Evolutionary conservation across 164 flowering plant genomes (phyloP).

Genomic region (Piper betle): DNA sequence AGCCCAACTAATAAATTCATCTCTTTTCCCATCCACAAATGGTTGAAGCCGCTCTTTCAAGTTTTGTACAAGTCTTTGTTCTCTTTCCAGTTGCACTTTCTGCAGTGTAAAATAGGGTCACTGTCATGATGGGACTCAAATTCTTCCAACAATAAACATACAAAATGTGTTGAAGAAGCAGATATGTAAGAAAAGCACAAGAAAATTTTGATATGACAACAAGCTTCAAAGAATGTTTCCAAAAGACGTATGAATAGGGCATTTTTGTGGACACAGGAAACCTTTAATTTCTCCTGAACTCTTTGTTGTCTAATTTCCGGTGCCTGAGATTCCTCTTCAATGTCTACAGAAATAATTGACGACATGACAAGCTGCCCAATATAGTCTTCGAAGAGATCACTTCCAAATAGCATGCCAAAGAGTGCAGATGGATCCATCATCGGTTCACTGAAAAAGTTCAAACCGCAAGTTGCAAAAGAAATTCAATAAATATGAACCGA

Average conservation of each 20-base stretch:
- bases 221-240: background rate
- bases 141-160: background rate
- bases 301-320: constrained; percentile 32
- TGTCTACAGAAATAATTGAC: constrained; percentile 42
- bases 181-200: background rate
- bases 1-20: constrained; percentile 70
- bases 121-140: background rate
- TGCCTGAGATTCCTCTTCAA: constrained; percentile 35
- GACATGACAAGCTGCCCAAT: constrained; percentile 83
- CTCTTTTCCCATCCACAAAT: constrained; percentile 48
- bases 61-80: constrained; percentile 40
- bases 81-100: constrained; percentile 68
- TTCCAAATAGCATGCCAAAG: constrained; percentile 94
- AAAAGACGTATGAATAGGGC: background rate
- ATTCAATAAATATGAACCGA: background rate
- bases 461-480: background rate
- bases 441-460: constrained; percentile 36
- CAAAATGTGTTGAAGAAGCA: background rate
- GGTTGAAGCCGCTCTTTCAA: constrained; percentile 62
- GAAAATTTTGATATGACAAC: background rate
- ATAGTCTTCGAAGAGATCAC: constrained; percentile 87
- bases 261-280: constrained; percentile 7
- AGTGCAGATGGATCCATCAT: constrained; percentile 82
- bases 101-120: constrained; percentile 13
- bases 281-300: constrained; percentile 58